Percentiles rank a stretch among this genome's conserved stretches.
Evolutionary conservation across 2,329 filamentous ascomycete species (phyloP).

Genomic region (Ciborinia camelliae): DNA sequence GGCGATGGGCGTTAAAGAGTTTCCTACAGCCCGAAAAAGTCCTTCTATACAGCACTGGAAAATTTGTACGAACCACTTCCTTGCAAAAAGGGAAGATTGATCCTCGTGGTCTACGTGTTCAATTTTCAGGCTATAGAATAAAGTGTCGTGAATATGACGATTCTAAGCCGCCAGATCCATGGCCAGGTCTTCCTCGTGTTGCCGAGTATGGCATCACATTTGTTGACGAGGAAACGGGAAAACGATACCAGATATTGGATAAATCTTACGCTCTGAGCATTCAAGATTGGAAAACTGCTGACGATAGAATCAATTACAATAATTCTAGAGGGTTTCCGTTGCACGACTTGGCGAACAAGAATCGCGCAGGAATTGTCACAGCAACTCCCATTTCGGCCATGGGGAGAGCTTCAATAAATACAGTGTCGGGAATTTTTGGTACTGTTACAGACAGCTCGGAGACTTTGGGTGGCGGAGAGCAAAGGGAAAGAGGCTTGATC

Average conservation of each 20-base stretch:
- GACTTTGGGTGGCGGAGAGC: fast-evolving
- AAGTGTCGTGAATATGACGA: constrained; percentile 6
- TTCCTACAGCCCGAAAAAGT: constrained; percentile 6
- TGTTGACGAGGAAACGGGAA: background rate
- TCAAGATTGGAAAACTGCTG: constrained; percentile 14
- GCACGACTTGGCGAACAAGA: constrained; percentile 17
- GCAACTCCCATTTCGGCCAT: background rate
- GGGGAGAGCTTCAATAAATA: background rate
- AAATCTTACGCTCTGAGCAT: background rate
- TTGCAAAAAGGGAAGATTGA: constrained; percentile 6
- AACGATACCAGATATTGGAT: constrained; percentile 17
- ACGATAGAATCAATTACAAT: constrained; percentile 20
- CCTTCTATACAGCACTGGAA: background rate
- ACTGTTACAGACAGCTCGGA: too few species aligned
- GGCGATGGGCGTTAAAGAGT: constrained; percentile 34
- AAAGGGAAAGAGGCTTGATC: background rate
- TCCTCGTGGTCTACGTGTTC: constrained; percentile 14
- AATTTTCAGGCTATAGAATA: constrained; percentile 7
- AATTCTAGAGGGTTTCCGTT: constrained; percentile 17
- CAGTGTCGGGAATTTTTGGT: background rate
- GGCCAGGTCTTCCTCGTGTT: constrained; percentile 16
- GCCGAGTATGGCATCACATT: constrained; percentile 19
- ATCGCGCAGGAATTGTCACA: constrained; percentile 15
- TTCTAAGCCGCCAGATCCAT: constrained; percentile 17
- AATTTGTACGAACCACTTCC: background rate